Evolutionary conservation across 2,329 filamentous ascomycete genomes (phyloP).

Genomic region (Colletotrichum endophyticum): DNA sequence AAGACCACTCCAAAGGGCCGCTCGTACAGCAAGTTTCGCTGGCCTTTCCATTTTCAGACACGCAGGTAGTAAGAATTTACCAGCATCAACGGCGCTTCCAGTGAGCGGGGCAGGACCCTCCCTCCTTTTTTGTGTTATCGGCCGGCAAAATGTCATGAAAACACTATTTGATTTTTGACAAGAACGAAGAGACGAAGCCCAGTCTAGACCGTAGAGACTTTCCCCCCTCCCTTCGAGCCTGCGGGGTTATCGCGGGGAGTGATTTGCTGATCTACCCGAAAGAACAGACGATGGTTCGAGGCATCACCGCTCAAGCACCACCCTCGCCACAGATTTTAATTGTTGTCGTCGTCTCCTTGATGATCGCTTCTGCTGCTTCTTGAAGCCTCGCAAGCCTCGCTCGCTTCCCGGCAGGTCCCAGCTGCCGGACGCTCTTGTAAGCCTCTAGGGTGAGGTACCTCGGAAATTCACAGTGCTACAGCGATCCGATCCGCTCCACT

Average conservation of each 20-base stretch:
- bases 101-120: not conserved
- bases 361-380: not conserved
- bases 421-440: not conserved
- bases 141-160: not conserved
- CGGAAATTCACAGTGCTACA: not conserved
- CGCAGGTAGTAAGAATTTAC: not conserved
- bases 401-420: not conserved
- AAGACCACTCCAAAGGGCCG: not conserved
- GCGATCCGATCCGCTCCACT: not conserved
- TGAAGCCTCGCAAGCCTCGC: not conserved
- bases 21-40: not conserved
- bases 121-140: not conserved
- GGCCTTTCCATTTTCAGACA: not conserved
- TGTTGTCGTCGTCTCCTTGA: not conserved
- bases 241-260: not conserved
- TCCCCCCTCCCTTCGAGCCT: not conserved
- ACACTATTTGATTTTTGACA: not conserved
- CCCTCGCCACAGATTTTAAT: not conserved
- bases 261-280: not conserved
- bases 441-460: not conserved
- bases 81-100: not conserved
- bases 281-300: not conserved
- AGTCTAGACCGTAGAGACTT: not conserved
- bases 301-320: not conserved
- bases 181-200: not conserved